Conservation (phyloP, 2,329 filamentous ascomycete species). For the Sarocladium oryzae region DNA sequence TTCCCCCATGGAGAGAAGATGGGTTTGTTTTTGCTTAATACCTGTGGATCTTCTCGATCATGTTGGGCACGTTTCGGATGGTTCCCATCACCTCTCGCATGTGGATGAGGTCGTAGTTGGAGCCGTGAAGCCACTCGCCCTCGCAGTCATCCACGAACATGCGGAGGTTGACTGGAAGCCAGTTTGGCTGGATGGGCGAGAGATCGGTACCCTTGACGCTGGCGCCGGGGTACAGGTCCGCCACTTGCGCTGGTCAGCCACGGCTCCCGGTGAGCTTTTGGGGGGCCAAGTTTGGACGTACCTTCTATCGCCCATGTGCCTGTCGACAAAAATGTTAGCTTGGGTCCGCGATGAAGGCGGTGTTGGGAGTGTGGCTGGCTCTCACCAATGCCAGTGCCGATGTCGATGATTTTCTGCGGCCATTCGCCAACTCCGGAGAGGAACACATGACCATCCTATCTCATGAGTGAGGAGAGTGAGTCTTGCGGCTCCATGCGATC, state of each 20-base stretch:
- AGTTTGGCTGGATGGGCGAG: conserved; percentile 42
- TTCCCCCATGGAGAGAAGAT: no score
- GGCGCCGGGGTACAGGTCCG: conserved; percentile 35
- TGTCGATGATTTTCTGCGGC: conserved; percentile 37
- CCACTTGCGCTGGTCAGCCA: conserved; percentile 30
- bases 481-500: background rate
- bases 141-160: conserved; percentile 58
- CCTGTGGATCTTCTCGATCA: conserved; percentile 34
- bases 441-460: conserved; percentile 31
- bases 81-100: conserved; percentile 42
- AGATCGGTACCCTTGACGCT: conserved; percentile 39
- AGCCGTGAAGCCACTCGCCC: conserved; percentile 47
- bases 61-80: conserved; percentile 43
- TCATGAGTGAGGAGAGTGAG: background rate
- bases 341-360: no score
- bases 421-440: conserved; percentile 31
- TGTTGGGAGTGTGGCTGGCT: background rate
- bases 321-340: conserved; percentile 10
- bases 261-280: background rate
- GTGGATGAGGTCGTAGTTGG: conserved; percentile 50
- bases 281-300: conserved; percentile 15
- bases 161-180: conserved; percentile 51
- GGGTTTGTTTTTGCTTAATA: no score
- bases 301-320: conserved; percentile 49
- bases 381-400: conserved; percentile 43